Base-by-base conservation (phyloP, 805 yeast species). In the Saccharomycopsis schoenii region DNA sequence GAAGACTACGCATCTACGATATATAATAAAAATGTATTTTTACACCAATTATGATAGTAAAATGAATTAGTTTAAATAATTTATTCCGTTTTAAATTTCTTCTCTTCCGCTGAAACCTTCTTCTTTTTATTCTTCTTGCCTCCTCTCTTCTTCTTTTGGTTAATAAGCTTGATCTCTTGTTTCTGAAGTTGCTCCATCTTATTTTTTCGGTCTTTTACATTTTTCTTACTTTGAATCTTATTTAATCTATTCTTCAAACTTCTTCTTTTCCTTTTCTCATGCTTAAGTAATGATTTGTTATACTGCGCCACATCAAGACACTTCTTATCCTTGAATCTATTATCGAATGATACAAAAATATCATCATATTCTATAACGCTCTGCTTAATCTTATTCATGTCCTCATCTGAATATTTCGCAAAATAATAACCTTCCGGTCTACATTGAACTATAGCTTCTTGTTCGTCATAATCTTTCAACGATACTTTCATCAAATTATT, bases 81-180 rank as follows among this genome's bases (percentile, higher is more conserved):
- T 21, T 36, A 61, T 40, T 61, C 64, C 1, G 64, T 61, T 56
- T 56, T 56, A 29, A 56, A 61, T 41, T 52, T 61, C 24, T 58
- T 58, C 59, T 56, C 57, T 56, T 43, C 57, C 8, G 58, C 11
- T n/a, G 57, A 43, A 11, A 11, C 40, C 6, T 41, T 17, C 41
- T 58, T 61, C 60, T 62, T 62, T 43, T 59, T 62, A 36, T 63
- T 63, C 58, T 63, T 63, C 55, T 63, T 63, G 14, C 65, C 65
- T 10, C 65, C 65, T 43, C 65, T 52, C 41, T 63, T 63, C 56
- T 61, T 63, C 61, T 63, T 63, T 50, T 63, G 65, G 34, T 52
- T 57, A 19, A 62, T 25, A 6, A 52, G 4, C 39, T 55, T 58
- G 2, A 11, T 37, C n/a, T 55, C 40, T n/a, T 50, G 42, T 36